Percentiles rank a stretch among this genome's conserved stretches.
These are phyloP conservation scores for Mycena indigotica DNA, from an alignment of 768 basidiomycete species.

Conservation along the genomic window DNA sequence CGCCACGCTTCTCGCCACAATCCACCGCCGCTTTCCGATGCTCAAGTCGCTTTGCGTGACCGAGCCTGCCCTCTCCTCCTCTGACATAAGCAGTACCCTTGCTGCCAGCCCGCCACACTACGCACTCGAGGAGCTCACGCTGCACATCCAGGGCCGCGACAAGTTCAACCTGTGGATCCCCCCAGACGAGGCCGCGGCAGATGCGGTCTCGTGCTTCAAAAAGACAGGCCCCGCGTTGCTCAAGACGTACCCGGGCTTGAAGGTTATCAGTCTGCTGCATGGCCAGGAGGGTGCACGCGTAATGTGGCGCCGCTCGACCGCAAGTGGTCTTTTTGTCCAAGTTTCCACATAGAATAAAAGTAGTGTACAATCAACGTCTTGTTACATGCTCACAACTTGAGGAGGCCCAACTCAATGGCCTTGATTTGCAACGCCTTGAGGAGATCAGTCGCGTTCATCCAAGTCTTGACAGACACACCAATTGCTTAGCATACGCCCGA, in stretches of 20 bases:
- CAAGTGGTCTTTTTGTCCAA: slow-evolving; percentile 13
- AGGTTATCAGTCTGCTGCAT: slow-evolving; percentile 10
- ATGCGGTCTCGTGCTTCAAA: slow-evolving; percentile 16
- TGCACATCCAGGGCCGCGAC: slow-evolving; percentile 20
- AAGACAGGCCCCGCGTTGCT: slow-evolving; percentile 4
- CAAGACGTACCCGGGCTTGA: slow-evolving; percentile 8
- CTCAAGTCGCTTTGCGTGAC: slow-evolving; percentile 7
- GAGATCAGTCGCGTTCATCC: background rate
- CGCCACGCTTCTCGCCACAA: slow-evolving; percentile 10
- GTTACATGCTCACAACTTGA: no score
- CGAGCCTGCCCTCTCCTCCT: slow-evolving; percentile 14
- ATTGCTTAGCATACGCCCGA: slow-evolving; percentile 37
- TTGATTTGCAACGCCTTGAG: slow-evolving; percentile 38
- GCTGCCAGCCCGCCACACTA: background rate
- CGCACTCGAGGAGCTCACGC: slow-evolving; percentile 4
- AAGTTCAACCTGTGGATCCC: slow-evolving; percentile 22
- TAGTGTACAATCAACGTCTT: no score
- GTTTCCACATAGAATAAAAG: no score
- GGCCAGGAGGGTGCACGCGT: slow-evolving; percentile 10
- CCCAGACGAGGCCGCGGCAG: slow-evolving; percentile 14
- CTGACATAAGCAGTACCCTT: slow-evolving; percentile 10
- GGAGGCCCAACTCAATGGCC: slow-evolving; percentile 33
- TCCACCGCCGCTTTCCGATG: slow-evolving; percentile 12
- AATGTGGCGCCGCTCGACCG: slow-evolving; percentile 12
- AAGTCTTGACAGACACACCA: slow-evolving; percentile 29